Base-by-base conservation (phyloP, 768 basidiomycete genomes). In the Pleurotus tuber-regium region DNA sequence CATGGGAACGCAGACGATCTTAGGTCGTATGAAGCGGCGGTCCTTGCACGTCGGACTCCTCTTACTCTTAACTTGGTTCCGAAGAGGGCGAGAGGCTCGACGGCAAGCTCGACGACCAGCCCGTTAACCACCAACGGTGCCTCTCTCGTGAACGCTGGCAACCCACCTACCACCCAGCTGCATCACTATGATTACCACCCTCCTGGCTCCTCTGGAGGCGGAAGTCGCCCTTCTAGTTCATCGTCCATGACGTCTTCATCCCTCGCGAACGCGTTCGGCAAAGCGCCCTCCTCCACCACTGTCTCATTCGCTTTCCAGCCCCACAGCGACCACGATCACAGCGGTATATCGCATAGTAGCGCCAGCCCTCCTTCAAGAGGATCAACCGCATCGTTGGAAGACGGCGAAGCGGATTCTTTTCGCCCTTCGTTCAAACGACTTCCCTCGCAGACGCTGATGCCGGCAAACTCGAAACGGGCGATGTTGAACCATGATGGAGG, bases 401-500 rank as follows among this genome's bases (percentile, higher is more conserved):
- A 29, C 25, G 58, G 57, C 28, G 60, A 44, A 36, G 50, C 18
- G 56, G 53, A 23, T 23, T 44, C 53, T 11, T 57, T 63, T 30
- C 63, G 88, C 1, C 88, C 88, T 9, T 75, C 82, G 24, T 89
- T 87, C 61, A 91, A 91, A 71, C 72, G 88, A 39, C 63, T 87
- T 30, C 81, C 88, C 1, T 86, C 84, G 41, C 85, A 87, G 68
- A 85, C 85, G 8, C 66, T 90, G n/a, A 87, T 75, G 1, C 84
- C 85, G 2, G 68, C 68, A 29, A 73, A 73, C 54, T 56, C 76
- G 42, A 89, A 90, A 64, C 68, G 82, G 44, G 72, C 72, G 47
- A 59, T 74, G 60, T 64, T 82, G 9, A 62, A 69, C 47, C 64
- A 68, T n/a, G 61, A 67, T 2, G 69, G 65, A 49, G 69, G 64